A percentile compares a stretch with the other conserved stretches of the same genome.
phyloP scores from a whole-genome alignment of 2,329 filamentous ascomycete species.

The Cladosporium colombiae region DNA sequence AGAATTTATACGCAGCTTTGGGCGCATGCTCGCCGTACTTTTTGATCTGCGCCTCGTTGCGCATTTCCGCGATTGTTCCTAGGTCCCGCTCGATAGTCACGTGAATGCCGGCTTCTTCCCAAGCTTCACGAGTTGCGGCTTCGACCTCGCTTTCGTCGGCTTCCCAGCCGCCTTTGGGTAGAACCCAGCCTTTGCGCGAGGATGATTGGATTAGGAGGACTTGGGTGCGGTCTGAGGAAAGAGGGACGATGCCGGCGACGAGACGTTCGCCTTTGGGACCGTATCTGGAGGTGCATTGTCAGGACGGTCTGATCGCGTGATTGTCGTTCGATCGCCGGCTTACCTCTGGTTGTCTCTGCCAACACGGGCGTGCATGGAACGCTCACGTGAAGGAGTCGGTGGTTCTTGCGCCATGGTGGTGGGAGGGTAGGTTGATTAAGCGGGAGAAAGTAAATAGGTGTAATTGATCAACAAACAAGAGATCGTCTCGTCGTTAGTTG shows the following conservation, averaged over 20 bases:
- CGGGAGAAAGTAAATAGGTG: constrained; percentile 26
- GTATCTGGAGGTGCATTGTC: constrained; percentile 62
- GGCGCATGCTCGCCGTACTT: constrained; percentile 55
- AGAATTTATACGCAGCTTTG: constrained; percentile 78
- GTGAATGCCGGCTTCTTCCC: constrained; percentile 95
- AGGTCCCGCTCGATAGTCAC: constrained; percentile 83
- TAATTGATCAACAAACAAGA: constrained; percentile 11
- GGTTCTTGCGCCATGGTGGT: constrained; percentile 47
- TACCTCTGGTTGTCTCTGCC: constrained; percentile 75
- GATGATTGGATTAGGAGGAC: constrained; percentile 94
- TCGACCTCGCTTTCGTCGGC: constrained; percentile 88
- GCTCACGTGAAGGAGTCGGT: constrained; percentile 31
- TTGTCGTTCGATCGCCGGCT: not conserved
- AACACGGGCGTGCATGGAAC: constrained; percentile 65
- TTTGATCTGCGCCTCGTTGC: constrained; percentile 44
- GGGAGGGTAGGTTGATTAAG: constrained; percentile 19
- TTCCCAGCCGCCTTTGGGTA: constrained; percentile 98
- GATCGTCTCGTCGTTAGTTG: constrained; percentile 20
- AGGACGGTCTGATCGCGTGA: not conserved
- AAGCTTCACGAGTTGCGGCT: constrained; percentile 83
- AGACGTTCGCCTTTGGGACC: constrained; percentile 88
- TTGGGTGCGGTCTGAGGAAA: constrained; percentile 80
- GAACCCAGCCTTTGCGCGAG: constrained; percentile 87
- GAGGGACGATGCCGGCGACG: constrained; percentile 89
- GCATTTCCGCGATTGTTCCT: constrained; percentile 80